Evolutionary conservation across 108 stramenopile genomes (phyloP), one percentile per base, ranked within the genome.

Genomic region (Aurantiochytrium sp.): DNA sequence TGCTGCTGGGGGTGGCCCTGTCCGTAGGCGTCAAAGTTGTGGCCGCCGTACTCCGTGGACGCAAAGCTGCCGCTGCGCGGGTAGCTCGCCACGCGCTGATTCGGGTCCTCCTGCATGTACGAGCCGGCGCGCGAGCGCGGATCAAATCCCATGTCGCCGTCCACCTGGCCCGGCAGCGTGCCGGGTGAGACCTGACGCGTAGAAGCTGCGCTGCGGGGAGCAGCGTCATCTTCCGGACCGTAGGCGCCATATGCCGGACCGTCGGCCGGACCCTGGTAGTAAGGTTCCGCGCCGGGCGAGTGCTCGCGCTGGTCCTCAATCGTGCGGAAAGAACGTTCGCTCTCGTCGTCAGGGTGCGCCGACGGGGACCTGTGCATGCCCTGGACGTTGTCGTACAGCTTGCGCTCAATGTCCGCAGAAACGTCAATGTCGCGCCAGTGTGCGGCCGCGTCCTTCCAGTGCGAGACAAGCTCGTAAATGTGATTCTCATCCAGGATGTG

Each of bases 401-500:
- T 69, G 42, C 64, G 64, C 64, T 69, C 64, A 69, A 69, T 69
- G 18, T 69, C 64, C 10, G 64, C 64, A 69, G 64, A 69, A 14
- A 69, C 25, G 64, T 69, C 64, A 4, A 69, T 8, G 42, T 69
- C 64, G 18, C 64, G 64, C 76, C 76, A 83, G 25, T 83, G 76
- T 16, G 51, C 6, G 19, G 76, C 51, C n/a, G 76, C 76, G 23
- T 83, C 51, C 76, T 53, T 83, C 76, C 76, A 83, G 51, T 53
- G 51, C 6, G 12, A 10, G 45, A 83, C 51, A 12, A 53, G 76
- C 51, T 83, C 76, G 51, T 47, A 47, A 83, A 83, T 53, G 49
- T 83, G 45, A 45, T 83, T 83, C 51, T 83, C 76, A 53, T 83
- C 76, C 16, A 83, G 76, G 49, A 83, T 47, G 51, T 83, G 76